These are phyloP conservation scores for Pseudogymnoascus sp. DNA, from an alignment of 2,329 filamentous ascomycete genomes.

Conservation along the genomic window DNA sequence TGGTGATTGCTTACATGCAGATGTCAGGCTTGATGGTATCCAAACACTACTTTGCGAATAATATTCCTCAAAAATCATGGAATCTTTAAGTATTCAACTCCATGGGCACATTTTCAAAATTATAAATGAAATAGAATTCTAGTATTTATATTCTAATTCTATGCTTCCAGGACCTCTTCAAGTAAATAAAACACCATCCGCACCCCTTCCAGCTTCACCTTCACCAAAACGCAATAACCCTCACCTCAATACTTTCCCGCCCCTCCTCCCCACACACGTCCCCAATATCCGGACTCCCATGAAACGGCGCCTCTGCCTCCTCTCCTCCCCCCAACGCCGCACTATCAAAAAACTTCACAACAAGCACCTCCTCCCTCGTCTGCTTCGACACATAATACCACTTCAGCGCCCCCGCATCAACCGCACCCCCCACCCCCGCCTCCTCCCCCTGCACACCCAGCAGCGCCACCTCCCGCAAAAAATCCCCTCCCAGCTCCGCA, in stretches of 20 bases:
- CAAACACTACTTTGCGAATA: too few relatives aligned
- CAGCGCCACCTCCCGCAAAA: constrained; percentile 1
- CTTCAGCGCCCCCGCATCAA: not conserved
- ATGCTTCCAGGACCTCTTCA: not conserved
- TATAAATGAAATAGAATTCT: not conserved
- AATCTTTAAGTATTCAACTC: too few relatives aligned
- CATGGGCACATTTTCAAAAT: not conserved
- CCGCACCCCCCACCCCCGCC: not conserved
- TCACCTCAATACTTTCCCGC: constrained; percentile 8
- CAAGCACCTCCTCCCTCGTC: not conserved
- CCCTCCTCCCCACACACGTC: not conserved
- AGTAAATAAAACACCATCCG: not conserved
- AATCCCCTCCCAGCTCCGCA: constrained; percentile 1
- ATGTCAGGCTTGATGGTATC: too few relatives aligned
- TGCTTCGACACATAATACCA: constrained; percentile 5
- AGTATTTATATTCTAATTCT: not conserved
- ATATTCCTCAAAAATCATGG: too few relatives aligned
- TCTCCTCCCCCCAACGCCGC: not conserved
- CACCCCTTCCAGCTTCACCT: too few relatives aligned
- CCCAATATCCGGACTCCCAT: constrained; percentile 4
- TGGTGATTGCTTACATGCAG: too few relatives aligned
- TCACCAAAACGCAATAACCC: constrained; percentile 10
- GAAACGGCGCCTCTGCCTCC: not conserved
- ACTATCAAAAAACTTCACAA: constrained; percentile 10
- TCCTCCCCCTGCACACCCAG: not conserved